These are phyloP conservation scores for Ophidiomyces ophidiicola DNA, from an alignment of 2,329 filamentous ascomycete genomes.

Conservation along the genomic window DNA sequence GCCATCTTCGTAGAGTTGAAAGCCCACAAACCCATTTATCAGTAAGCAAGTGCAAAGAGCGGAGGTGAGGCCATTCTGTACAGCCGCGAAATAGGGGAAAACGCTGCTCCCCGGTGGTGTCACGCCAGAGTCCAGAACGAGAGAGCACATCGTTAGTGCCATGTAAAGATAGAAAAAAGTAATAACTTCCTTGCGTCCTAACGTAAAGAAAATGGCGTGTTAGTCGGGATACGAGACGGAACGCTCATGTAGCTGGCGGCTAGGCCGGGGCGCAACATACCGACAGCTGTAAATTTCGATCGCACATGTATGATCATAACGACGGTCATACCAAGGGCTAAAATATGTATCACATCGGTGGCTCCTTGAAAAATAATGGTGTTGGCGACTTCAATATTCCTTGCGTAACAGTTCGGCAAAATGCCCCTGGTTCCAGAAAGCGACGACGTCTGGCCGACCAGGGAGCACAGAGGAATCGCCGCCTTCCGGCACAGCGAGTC, in stretches of 20 bases:
- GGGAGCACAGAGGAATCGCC: conserved; percentile 73
- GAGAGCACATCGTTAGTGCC: conserved; percentile 73
- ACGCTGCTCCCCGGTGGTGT: conserved; percentile 67
- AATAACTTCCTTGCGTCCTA: conserved; percentile 58
- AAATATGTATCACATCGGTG: conserved; percentile 81
- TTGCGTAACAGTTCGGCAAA: conserved; percentile 80
- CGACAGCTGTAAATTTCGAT: conserved; percentile 95
- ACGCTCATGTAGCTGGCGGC: background rate
- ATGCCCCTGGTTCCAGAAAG: conserved; percentile 63
- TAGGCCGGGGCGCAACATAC: conserved; percentile 39
- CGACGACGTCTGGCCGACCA: conserved; percentile 55
- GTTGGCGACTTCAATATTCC: conserved; percentile 91
- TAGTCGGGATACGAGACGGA: too few species aligned
- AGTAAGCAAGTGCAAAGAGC: conserved; percentile 78
- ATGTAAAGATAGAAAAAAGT: conserved; percentile 98
- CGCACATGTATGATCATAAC: conserved; percentile 96
- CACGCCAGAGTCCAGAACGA: conserved; percentile 86
- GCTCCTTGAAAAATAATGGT: conserved; percentile 97
- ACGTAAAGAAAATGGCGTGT: conserved; percentile 4
- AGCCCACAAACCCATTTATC: conserved; percentile 96
- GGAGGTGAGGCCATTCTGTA: conserved; percentile 72
- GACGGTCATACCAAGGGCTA: conserved; percentile 80
- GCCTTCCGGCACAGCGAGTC: conserved; percentile 71
- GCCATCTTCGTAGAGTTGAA: conserved; percentile 95
- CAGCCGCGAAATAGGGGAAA: conserved; percentile 83